Evolutionary conservation across 345 rosid species (phyloP).

Genomic region (Ceriops tagal): DNA sequence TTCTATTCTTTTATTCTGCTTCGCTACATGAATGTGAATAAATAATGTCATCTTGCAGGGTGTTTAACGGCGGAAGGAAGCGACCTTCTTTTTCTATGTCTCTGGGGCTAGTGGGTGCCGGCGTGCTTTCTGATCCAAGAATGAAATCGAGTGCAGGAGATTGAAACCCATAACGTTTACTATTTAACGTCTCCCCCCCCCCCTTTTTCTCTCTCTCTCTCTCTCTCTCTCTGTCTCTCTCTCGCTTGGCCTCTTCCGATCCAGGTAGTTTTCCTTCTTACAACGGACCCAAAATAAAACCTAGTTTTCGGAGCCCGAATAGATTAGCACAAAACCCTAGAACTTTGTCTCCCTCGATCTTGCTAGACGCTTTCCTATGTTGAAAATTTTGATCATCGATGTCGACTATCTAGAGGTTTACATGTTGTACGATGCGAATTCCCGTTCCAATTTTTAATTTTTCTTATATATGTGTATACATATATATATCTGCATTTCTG

Average conservation of each 20-base stretch:
- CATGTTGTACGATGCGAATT: background rate
- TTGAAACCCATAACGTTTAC: no score
- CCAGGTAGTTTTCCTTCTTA: conserved; percentile 9
- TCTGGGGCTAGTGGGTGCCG: no score
- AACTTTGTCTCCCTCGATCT: background rate
- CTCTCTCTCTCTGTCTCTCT: no score
- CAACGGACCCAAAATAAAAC: conserved; percentile 1
- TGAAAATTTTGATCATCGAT: background rate
- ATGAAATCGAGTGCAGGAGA: no score
- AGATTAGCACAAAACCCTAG: conserved; percentile 1
- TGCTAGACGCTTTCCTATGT: background rate
- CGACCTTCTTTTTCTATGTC: no score
- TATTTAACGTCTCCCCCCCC: no score
- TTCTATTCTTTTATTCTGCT: no score
- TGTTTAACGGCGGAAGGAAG: no score
- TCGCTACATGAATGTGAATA: background rate
- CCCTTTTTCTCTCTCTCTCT: no score
- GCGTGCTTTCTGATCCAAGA: no score
- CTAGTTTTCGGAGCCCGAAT: conserved; percentile 10
- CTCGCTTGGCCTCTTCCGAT: background rate
- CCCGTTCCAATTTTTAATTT: background rate
- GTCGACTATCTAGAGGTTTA: background rate
- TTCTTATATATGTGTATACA: no score
- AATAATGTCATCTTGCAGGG: background rate
- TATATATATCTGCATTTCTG: no score